A percentile compares a stretch with the other conserved stretches of the same genome.
Conservation (phyloP, 2,329 filamentous ascomycete species). For the Aspergillus fischeri region DNA sequence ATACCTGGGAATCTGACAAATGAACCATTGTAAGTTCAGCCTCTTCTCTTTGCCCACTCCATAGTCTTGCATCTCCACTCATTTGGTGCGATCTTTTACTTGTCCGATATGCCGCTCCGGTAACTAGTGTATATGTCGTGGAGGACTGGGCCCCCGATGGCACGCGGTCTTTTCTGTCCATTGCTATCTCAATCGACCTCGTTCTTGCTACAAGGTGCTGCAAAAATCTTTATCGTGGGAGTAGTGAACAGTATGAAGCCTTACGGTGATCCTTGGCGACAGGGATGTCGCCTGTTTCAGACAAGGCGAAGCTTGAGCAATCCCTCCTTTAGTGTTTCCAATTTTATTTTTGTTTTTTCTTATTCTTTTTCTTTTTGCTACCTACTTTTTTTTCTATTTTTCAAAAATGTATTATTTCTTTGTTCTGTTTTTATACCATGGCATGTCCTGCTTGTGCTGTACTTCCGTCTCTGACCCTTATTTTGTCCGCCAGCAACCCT, state of each 20-base stretch:
- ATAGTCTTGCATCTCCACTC: conserved; percentile 14
- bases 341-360: conserved; percentile 26
- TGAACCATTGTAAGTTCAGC: conserved; percentile 21
- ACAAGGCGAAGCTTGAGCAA: conserved; percentile 10
- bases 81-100: conserved; percentile 18
- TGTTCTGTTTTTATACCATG: conserved; percentile 6
- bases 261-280: conserved; percentile 14
- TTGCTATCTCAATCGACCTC: conserved; percentile 12
- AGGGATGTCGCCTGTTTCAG: conserved; percentile 21
- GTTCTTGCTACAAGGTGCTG: conserved; percentile 13
- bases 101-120: neutral
- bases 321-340: conserved; percentile 8
- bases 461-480: conserved; percentile 19
- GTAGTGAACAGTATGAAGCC: conserved; percentile 16
- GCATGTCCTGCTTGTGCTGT: conserved; percentile 12
- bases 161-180: conserved; percentile 12
- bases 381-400: neutral
- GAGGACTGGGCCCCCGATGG: conserved; percentile 7
- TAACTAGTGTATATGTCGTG: neutral
- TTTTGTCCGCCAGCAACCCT: conserved; percentile 25
- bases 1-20: conserved; percentile 9
- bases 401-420: conserved; percentile 1
- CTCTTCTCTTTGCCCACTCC: neutral
- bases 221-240: conserved; percentile 10
- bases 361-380: conserved; percentile 6